Base-by-base conservation (phyloP, 257 asterid genomes). In the Ophiorrhiza pumila region DNA sequence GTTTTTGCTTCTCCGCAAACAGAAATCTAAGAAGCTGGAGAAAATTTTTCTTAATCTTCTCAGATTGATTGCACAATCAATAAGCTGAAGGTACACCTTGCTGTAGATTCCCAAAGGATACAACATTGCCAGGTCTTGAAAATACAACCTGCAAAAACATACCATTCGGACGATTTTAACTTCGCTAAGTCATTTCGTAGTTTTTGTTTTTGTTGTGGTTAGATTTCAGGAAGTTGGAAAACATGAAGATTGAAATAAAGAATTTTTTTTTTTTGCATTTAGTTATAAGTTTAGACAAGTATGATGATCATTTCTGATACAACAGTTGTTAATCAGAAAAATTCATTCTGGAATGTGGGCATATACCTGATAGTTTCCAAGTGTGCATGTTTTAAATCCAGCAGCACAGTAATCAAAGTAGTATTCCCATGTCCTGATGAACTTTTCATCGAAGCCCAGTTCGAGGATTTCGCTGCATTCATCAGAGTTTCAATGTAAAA, bases 361-460 rank as follows among this genome's bases (percentile, higher is more conserved):
- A 14, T 64, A 56, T 74, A 90, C 99, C 96, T 95, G 98, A 80
- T 92, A 95, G 67, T 84, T 80, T 79, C 94, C 98, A 4, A 95
- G 89, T 4, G 97, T 90, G 74, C 96, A 90, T 20, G 96, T 80
- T 78, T 85, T 92, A 80, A 95, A 95, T 68, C 98, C 99, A 34
- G 99, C 96, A 5, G 94, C 95, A 74, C 92, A 92, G 67, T 95
- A 95, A 79, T 92, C 97, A 50, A 95, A 95, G 79, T 92, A 95
- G 78, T 95, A 95, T 75, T 90, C 98, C 99, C 99, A 95, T 25
- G 98, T 95, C 76, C 99, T 71, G 77, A 95, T 83, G 88, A 95
- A 95, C 92, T 95, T 95, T 11, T 95, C 85, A 27, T 90, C 76
- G 82, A 95, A 95, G 71, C 97, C 96, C 86, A 95, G 78, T n/a